Base-by-base conservation (phyloP, 257 asterid species). In the Penstemon barbatus region DNA sequence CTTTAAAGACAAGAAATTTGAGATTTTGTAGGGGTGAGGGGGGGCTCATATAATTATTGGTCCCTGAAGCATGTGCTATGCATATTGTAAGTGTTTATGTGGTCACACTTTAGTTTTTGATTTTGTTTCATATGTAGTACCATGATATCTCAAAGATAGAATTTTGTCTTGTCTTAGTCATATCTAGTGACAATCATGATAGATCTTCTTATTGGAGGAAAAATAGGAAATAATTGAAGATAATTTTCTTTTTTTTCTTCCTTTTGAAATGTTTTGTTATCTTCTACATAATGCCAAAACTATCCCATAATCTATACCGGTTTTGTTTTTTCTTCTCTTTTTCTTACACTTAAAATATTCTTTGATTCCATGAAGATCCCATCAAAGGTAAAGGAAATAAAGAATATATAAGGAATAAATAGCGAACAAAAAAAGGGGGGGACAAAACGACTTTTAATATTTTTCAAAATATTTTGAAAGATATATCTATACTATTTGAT, bases 51-150 rank as follows among this genome's bases (percentile, higher is more conserved):
- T 25, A 25, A 25, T 44, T 44, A 18, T 60, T 41, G 81, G 78
- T 51, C 78, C 75, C 66, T 38, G 38, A 9, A 9, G 38, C 75
- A 74, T 49, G 66, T 72, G 75, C 54, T 15, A 8, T 5, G 39
- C 40, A 57, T 55, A 65, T 1, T 50, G 5, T 37, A 62, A 50
- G 54, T 19, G 49, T 25, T 55, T 71, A 18, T 68, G 75, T 69
- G 82, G 76, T 77, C 82, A 73, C 78, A 63, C 59, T 65, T 53
- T 15, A 15, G 18, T 15, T 15, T 41, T 69, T 11, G 6, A 39
- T 61, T 13, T 6, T 42, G 51, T 38, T 43, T 8, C 4, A 41
- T 19, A 62, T 45, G 36, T 33, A 46, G 54, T 49, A 49, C 54
- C 1, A 49, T 49, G 4, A 3, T 5, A 46, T 3, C 13, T 49